Percentiles rank a stretch among this genome's conserved stretches.
Evolutionary conservation across 129 eudicot genomes (phyloP).

Genomic region (Tagetes patula): DNA sequence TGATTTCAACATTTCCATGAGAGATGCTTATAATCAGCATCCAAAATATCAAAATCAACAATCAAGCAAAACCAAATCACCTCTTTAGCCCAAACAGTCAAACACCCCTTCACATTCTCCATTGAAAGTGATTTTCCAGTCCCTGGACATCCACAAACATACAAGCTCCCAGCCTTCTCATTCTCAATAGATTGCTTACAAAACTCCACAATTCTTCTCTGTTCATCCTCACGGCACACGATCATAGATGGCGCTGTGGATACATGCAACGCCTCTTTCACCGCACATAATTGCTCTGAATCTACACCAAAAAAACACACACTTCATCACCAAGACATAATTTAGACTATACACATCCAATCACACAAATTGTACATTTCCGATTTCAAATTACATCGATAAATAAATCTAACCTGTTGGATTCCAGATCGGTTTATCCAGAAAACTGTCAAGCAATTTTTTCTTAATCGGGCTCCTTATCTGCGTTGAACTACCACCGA

Average conservation of each 20-base stretch:
- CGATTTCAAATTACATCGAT: background rate
- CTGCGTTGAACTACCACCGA: conserved; percentile 23
- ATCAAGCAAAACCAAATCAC: conserved; percentile 36
- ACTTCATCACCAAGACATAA: background rate
- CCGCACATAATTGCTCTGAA: conserved; percentile 58
- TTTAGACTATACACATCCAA: background rate
- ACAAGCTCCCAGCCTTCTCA: conserved; percentile 82
- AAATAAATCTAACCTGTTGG: conserved; percentile 52
- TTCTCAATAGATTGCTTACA: conserved; percentile 57
- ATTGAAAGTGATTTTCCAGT: conserved; percentile 87
- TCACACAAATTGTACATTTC: background rate
- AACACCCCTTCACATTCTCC: conserved; percentile 65
- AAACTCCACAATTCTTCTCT: conserved; percentile 61
- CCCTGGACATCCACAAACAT: conserved; percentile 88
- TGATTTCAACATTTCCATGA: background rate
- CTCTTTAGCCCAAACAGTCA: conserved; percentile 77
- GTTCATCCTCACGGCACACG: conserved; percentile 81
- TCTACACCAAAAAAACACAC: conserved; percentile 36
- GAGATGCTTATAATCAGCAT: background rate
- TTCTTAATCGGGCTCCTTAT: conserved; percentile 45
- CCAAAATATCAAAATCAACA: background rate
- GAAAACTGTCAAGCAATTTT: conserved; percentile 50
- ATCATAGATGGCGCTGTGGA: conserved; percentile 58
- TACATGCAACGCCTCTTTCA: conserved; percentile 87
- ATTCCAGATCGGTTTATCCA: conserved; percentile 66